These are phyloP conservation scores for Podaxis mareebaensis DNA, from an alignment of 768 basidiomycete species.

Conservation along the genomic window DNA sequence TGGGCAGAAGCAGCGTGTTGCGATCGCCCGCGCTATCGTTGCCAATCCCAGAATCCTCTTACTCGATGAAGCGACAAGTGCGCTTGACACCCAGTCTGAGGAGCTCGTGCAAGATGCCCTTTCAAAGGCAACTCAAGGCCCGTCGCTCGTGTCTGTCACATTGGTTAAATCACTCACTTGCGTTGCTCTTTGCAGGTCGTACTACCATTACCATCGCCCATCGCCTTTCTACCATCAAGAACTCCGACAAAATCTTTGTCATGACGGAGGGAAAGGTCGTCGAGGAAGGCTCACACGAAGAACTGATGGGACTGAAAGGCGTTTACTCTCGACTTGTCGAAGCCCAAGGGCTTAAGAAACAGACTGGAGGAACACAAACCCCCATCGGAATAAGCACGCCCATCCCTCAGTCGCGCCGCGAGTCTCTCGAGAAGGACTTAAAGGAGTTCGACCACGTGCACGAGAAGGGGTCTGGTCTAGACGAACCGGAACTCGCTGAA, in stretches of 20 bases:
- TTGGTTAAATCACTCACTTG: conserved; percentile 30
- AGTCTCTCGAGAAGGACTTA: not conserved
- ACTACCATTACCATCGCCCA: conserved; percentile 75
- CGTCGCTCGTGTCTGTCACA: conserved; percentile 36
- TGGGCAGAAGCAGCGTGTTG: conserved; percentile 79
- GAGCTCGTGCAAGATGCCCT: conserved; percentile 82
- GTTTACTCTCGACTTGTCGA: conserved; percentile 67
- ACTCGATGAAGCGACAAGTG: conserved; percentile 78
- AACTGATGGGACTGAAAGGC: conserved; percentile 55
- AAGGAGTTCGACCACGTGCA: conserved; percentile 41
- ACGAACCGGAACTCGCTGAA: conserved; percentile 11
- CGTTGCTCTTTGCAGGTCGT: conserved; percentile 35
- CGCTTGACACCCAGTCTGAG: conserved; percentile 75
- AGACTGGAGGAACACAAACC: not conserved
- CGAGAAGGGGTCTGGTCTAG: conserved; percentile 32
- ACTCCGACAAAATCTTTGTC: conserved; percentile 73
- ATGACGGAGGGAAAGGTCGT: conserved; percentile 78
- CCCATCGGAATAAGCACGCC: not conserved
- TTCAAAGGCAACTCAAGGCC: conserved; percentile 69
- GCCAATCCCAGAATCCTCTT: conserved; percentile 77
- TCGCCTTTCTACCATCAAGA: conserved; percentile 73
- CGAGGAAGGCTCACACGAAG: conserved; percentile 70
- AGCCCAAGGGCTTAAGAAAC: conserved; percentile 54
- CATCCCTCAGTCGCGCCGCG: not conserved
- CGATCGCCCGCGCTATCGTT: conserved; percentile 79